Percentiles rank a stretch among this genome's conserved stretches.
phyloP scores from a whole-genome alignment of 2,329 filamentous ascomycete species.

The Drechslerella stenobrocha region DNA sequence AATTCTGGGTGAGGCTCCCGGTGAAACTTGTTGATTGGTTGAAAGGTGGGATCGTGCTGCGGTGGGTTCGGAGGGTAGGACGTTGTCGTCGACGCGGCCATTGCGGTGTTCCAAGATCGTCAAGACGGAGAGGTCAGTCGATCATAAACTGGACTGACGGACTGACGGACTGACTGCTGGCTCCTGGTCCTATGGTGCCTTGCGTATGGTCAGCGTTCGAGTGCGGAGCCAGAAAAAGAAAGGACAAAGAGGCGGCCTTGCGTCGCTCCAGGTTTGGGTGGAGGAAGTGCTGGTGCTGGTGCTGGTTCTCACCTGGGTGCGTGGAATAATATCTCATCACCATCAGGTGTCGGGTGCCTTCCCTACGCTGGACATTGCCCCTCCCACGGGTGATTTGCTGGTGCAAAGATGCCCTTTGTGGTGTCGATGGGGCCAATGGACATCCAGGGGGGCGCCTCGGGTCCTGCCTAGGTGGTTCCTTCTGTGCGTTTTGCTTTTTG shows the following conservation, averaged over 20 bases:
- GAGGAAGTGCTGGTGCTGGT: no score
- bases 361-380: constrained; percentile 46
- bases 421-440: constrained; percentile 48
- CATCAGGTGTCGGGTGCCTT: constrained; percentile 48
- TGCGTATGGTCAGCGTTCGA: constrained; percentile 26
- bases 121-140: constrained; percentile 24
- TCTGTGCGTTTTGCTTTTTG: constrained; percentile 18
- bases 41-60: constrained; percentile 45
- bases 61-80: constrained; percentile 47
- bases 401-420: constrained; percentile 47
- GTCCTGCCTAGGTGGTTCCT: constrained; percentile 43
- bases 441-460: constrained; percentile 45
- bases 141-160: constrained; percentile 43
- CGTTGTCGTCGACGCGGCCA: constrained; percentile 48
- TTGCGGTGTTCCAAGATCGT: constrained; percentile 34
- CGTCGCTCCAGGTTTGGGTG: constrained; percentile 33
- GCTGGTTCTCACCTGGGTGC: constrained; percentile 42
- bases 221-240: constrained; percentile 7
- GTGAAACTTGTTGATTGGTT: constrained; percentile 47
- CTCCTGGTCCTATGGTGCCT: constrained; percentile 20
- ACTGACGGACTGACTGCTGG: no score
- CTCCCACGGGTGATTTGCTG: constrained; percentile 46
- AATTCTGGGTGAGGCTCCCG: constrained; percentile 46
- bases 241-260: constrained; percentile 38
- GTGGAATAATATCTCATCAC: constrained; percentile 49